Conservation (phyloP, 2,329 filamentous ascomycete species). For the Hypoxylon sp. region DNA sequence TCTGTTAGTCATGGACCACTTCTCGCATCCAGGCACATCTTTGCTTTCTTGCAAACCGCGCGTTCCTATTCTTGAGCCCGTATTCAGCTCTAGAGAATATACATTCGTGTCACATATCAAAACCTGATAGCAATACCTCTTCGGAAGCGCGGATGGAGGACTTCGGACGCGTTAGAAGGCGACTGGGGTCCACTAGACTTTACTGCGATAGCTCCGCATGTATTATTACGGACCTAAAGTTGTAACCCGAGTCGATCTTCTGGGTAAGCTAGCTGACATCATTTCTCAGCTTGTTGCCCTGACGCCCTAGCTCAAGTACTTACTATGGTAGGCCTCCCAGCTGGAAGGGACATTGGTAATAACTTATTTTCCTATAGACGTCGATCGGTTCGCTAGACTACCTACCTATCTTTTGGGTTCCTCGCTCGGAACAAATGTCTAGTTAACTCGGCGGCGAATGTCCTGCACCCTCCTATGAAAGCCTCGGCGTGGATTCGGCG, state of each 20-base stretch:
- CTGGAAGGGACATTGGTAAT: constrained; percentile 10
- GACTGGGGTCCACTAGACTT: constrained; percentile 11
- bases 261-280: constrained; percentile 30
- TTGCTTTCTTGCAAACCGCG: constrained; percentile 30
- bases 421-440: neutral
- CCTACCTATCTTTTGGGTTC: constrained; percentile 2
- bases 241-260: constrained; percentile 20
- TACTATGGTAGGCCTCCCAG: constrained; percentile 30
- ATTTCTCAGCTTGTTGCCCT: constrained; percentile 21
- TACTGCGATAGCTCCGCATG: constrained; percentile 16
- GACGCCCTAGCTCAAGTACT: too few relatives aligned
- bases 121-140: constrained; percentile 15
- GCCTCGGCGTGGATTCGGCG: constrained; percentile 8
- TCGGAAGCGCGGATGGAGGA: constrained; percentile 24
- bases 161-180: constrained; percentile 10
- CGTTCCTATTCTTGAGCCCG: constrained; percentile 33
- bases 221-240: constrained; percentile 24
- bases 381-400: neutral
- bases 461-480: constrained; percentile 2
- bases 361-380: constrained; percentile 14
- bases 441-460: constrained; percentile 3
- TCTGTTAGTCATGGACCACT: constrained; percentile 33
- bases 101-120: constrained; percentile 23
- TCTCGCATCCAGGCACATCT: too few relatives aligned
- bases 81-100: constrained; percentile 27